Evolutionary conservation across 768 basidiomycete genomes (phyloP).

Genomic region (Coprinellus micaceus): DNA sequence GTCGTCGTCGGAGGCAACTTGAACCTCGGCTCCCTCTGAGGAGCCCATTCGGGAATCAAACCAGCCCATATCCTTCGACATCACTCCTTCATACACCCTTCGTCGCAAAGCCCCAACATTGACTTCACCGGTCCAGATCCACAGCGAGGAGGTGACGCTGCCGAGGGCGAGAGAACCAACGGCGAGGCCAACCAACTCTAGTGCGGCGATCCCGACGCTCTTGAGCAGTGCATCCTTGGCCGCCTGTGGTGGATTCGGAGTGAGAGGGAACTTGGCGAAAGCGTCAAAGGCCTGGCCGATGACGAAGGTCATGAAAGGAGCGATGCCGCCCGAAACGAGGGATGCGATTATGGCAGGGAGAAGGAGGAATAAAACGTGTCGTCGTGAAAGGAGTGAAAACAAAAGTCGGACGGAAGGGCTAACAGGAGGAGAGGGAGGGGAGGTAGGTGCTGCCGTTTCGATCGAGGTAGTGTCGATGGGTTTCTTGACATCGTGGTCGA

Average conservation of each 20-base stretch:
- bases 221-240: conserved; percentile 52
- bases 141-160: conserved; percentile 71
- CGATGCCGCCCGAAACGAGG: conserved; percentile 62
- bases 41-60: conserved; percentile 77
- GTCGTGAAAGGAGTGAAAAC: conserved; percentile 59
- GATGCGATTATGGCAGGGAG: conserved; percentile 64
- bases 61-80: conserved; percentile 79
- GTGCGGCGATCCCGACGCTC: conserved; percentile 55
- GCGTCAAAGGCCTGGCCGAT: conserved; percentile 75
- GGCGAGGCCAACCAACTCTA: conserved; percentile 66
- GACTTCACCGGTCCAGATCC: conserved; percentile 86
- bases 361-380: conserved; percentile 55
- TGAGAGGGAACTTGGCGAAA: conserved; percentile 48
- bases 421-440: conserved; percentile 12
- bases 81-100: conserved; percentile 65
- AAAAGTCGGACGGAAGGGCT: conserved; percentile 58
- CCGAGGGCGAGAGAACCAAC: conserved; percentile 66
- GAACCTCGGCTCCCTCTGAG: conserved; percentile 35
- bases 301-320: conserved; percentile 83
- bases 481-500: conserved; percentile 2
- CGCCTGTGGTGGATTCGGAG: conserved; percentile 26
- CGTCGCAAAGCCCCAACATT: conserved; percentile 67
- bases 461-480: conserved; percentile 1
- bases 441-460: conserved; percentile 9
- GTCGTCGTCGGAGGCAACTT: conserved; percentile 35